phyloP scores from a whole-genome alignment of 371 early-diverging fungal species.

The Zychaea mexicana region DNA sequence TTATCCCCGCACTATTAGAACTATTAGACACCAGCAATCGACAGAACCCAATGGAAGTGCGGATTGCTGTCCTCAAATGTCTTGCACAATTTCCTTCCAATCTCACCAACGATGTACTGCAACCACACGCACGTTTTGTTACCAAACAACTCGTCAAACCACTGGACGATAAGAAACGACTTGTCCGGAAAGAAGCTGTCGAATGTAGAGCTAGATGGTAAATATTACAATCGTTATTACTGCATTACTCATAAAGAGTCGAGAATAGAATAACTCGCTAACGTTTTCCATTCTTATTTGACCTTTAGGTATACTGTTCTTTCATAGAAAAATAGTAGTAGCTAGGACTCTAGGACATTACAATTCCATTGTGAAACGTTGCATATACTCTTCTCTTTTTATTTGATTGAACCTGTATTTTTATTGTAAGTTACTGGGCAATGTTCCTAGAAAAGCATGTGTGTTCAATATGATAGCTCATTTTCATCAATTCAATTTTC shows the following conservation, averaged over 20 bases:
- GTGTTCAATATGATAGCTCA: no score
- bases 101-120: slow-evolving; percentile 60
- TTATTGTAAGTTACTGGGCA: no score
- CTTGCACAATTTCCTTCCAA: slow-evolving; percentile 68
- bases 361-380: not conserved
- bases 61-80: slow-evolving; percentile 75
- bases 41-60: slow-evolving; percentile 51
- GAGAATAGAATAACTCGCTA: not conserved
- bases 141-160: slow-evolving; percentile 60
- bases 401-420: no score
- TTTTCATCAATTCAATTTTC: no score
- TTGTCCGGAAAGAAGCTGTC: slow-evolving; percentile 88
- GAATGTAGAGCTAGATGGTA: slow-evolving; percentile 88
- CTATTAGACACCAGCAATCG: slow-evolving; percentile 31
- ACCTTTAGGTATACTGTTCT: not conserved
- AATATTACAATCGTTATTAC: not conserved
- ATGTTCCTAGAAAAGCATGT: no score
- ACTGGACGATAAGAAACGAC: slow-evolving; percentile 87
- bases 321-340: not conserved
- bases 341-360: no score
- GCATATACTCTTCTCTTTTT: not conserved
- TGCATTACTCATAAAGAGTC: not conserved
- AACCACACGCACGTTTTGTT: slow-evolving; percentile 65
- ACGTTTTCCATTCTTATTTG: not conserved
- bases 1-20: slow-evolving; percentile 52